Evolutionary conservation across 148 eudicot species (phyloP).

Genomic region (Fagopyrum tataricum): DNA sequence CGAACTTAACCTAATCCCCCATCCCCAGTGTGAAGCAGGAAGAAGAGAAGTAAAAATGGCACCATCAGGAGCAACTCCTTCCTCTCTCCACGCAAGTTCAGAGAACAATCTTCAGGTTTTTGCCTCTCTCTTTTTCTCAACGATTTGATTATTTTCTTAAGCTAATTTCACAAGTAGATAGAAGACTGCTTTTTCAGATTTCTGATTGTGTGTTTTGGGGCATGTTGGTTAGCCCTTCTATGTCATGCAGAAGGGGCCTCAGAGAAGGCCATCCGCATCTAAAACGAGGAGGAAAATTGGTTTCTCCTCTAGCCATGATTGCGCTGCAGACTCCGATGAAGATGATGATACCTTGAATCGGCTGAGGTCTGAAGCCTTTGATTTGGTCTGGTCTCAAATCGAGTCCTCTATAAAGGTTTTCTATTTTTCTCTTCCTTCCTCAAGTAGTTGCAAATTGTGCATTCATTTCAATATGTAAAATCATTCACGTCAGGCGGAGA

Average conservation of each 20-base stretch:
- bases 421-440: not conserved
- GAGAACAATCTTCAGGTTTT: slow-evolving; percentile 4
- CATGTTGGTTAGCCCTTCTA: not conserved
- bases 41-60: not conserved
- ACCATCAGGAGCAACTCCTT: slow-evolving; percentile 10
- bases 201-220: slow-evolving; percentile 5
- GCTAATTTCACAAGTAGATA: not conserved
- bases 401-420: slow-evolving; percentile 56
- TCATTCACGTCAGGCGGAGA: not conserved
- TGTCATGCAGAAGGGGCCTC: not conserved
- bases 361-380: slow-evolving; percentile 25
- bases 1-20: not conserved
- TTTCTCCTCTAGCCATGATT: not conserved
- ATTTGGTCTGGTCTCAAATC: slow-evolving; percentile 49
- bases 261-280: slow-evolving; percentile 5
- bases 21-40: not conserved
- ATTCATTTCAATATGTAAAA: not conserved
- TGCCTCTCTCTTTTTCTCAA: not conserved
- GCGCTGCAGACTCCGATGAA: not conserved
- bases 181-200: not conserved
- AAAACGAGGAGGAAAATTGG: slow-evolving; percentile 12
- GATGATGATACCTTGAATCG: slow-evolving; percentile 8
- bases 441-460: not conserved
- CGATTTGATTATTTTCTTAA: not conserved
- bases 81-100: not conserved